Evolutionary conservation across 208 protist genomes (phyloP), one percentile per base, ranked within the genome.

Genomic region (Leptomonas pyrrhocoris): DNA sequence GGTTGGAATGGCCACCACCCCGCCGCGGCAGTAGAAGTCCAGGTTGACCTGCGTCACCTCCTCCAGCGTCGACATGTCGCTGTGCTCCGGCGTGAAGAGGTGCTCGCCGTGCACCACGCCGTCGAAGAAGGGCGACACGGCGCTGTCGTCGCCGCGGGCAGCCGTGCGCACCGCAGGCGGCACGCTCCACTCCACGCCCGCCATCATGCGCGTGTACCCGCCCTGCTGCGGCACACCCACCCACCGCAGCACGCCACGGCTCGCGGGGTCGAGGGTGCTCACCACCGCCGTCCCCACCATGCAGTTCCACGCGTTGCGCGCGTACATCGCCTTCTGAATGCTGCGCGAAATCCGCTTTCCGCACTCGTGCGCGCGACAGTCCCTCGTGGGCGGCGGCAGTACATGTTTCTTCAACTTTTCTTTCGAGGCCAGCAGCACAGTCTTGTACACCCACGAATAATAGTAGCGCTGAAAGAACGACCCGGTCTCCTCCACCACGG

Each of bases 141-240:
- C 46, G 43, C 49, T 70, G 56, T 65, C 69, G 27, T 42, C 49
- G 18, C 53, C 48, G 38, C 61, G 68, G 21, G 58, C 50, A 38
- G 76, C 70, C 19, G 67, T 40, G 64, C 79, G 65, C 54, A 59
- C 36, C 63, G 81, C 58, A 18, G 75, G 72, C 73, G 55, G 54
- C 58, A 69, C 77, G 28, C 49, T 70, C 86, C 89, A 94, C 77
- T 89, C 83, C 46, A 94, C 84, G 9, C 79, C 89, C 0, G 89
- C 89, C 72, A 83, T 84, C 45, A 92, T 55, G 13, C 66, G 75
- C 57, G 73, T 62, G 66, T 77, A 82, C 15, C 68, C 83, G 51
- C 82, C 79, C 74, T 90, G 84, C 77, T 89, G 87, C 42, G 71
- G 72, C 21, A 80, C 53, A 9, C 86, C 86, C 27, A 90, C 79